A percentile compares a stretch with the other conserved stretches of the same genome.
Evolutionary conservation across 768 basidiomycete species (phyloP).

Genomic region (Scleroderma citrinum): DNA sequence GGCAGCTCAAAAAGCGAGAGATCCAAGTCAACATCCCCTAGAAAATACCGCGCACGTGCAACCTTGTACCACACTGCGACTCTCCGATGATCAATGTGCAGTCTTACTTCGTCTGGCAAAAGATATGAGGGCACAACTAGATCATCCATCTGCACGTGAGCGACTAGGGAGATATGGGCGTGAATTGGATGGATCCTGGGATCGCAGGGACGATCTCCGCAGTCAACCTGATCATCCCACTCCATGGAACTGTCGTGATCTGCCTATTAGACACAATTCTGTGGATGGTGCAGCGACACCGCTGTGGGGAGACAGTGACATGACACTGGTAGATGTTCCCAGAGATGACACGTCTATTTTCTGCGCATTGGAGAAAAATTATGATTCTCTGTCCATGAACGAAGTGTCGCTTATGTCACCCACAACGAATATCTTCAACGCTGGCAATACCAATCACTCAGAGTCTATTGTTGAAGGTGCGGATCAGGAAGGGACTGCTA

Average conservation of each 20-base stretch:
- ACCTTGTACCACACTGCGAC: slow-evolving; percentile 16
- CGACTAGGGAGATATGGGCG: background rate
- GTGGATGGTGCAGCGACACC: slow-evolving; percentile 6
- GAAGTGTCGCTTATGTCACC: background rate
- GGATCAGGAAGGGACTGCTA: background rate
- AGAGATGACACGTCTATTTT: slow-evolving; percentile 16
- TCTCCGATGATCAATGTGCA: slow-evolving; percentile 23
- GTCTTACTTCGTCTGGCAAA: slow-evolving; percentile 16
- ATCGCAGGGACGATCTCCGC: slow-evolving; percentile 8
- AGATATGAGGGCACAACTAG: slow-evolving; percentile 20
- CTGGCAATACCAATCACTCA: background rate
- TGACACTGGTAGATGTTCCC: slow-evolving; percentile 16
- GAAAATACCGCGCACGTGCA: slow-evolving; percentile 5
- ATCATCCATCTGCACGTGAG: background rate
- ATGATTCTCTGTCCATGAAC: background rate
- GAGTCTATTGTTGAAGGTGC: background rate
- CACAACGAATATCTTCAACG: background rate
- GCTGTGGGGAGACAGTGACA: slow-evolving; percentile 21
- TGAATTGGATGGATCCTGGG: slow-evolving; percentile 2
- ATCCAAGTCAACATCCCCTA: slow-evolving; percentile 2
- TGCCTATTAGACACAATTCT: slow-evolving; percentile 14
- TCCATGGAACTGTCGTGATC: slow-evolving; percentile 9
- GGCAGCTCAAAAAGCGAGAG: slow-evolving; percentile 13
- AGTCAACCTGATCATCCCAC: background rate
- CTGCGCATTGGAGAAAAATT: slow-evolving; percentile 6